Evolutionary conservation across 805 yeast species (phyloP).

Genomic region (Kuraishia borneana): DNA sequence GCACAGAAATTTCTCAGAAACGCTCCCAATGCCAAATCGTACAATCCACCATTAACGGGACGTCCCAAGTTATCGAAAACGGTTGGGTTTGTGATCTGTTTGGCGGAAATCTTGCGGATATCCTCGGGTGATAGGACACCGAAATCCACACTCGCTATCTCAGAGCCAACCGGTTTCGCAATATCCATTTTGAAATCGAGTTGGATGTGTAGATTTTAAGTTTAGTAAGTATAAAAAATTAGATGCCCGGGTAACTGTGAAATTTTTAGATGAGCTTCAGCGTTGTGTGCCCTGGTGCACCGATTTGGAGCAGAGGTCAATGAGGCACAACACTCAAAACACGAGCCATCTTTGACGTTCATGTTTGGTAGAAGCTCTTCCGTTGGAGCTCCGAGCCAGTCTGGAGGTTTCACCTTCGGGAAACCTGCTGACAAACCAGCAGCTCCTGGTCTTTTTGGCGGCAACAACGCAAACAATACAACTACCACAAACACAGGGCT

Average conservation of each 20-base stretch:
- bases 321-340: too few relatives aligned
- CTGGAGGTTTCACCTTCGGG: too few relatives aligned
- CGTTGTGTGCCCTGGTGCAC: too few relatives aligned
- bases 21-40: constrained; percentile 94
- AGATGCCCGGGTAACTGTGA: too few relatives aligned
- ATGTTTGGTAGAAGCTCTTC: too few relatives aligned
- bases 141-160: constrained; percentile 86
- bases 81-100: constrained; percentile 89
- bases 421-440: constrained; percentile 6
- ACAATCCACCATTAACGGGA: constrained; percentile 87
- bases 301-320: too few relatives aligned
- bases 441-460: constrained; percentile 10
- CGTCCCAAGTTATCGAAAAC: constrained; percentile 96
- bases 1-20: constrained; percentile 81
- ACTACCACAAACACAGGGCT: constrained; percentile 1
- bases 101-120: constrained; percentile 78
- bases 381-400: too few relatives aligned
- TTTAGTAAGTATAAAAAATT: too few relatives aligned
- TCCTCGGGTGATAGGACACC: constrained; percentile 75
- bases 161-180: constrained; percentile 92
- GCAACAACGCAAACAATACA: constrained; percentile 1
- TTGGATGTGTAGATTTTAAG: too few relatives aligned
- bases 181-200: constrained; percentile 81
- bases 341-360: too few relatives aligned
- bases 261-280: too few relatives aligned